These are phyloP conservation scores for Jacaranda copaia DNA, from an alignment of 257 asterid genomes.

Conservation along the genomic window DNA sequence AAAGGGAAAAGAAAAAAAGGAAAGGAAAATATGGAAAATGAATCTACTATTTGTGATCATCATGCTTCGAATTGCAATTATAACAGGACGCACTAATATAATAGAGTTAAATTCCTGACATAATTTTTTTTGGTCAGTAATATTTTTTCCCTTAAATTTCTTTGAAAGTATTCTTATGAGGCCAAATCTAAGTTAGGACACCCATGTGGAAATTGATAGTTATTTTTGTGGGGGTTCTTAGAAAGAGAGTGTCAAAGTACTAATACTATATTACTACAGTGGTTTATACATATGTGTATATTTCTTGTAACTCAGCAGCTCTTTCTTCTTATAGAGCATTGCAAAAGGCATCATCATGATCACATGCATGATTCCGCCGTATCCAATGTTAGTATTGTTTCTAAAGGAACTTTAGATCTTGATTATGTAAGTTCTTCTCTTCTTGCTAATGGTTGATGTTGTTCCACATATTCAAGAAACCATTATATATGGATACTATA, in stretches of 20 bases:
- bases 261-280: neutral
- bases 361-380: slow-evolving; percentile 88
- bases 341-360: slow-evolving; percentile 70
- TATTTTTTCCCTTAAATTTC: no score
- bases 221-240: no score
- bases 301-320: slow-evolving; percentile 1
- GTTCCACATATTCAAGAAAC: slow-evolving; percentile 5
- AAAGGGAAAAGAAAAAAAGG: neutral
- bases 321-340: slow-evolving; percentile 57
- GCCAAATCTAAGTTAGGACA: no score
- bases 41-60: neutral
- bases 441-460: neutral
- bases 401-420: slow-evolving; percentile 89
- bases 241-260: no score
- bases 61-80: neutral
- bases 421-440: slow-evolving; percentile 73
- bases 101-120: no score
- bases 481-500: neutral
- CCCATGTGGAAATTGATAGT: no score
- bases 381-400: slow-evolving; percentile 89
- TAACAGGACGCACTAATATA: neutral
- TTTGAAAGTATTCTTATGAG: no score
- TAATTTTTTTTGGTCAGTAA: no score
- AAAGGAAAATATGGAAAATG: neutral
- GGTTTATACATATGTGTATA: neutral